phyloP scores from a whole-genome alignment of 169 alveolate genomes.

The Babesia gibsoni region DNA sequence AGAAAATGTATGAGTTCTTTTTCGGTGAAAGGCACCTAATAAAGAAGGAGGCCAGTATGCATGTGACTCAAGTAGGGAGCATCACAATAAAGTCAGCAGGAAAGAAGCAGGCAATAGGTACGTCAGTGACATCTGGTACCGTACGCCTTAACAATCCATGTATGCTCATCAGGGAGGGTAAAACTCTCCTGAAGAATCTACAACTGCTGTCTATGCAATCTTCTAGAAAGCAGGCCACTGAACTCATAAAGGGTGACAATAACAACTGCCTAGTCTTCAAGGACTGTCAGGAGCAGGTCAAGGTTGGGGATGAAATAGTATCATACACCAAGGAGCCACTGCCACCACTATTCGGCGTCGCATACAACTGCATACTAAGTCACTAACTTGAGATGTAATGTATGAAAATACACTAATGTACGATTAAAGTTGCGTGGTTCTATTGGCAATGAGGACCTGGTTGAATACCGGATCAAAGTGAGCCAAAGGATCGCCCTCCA shows the following conservation, averaged over 20 bases:
- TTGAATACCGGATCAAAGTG: slow-evolving; percentile 66
- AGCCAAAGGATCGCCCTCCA: slow-evolving; percentile 53
- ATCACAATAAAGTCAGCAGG: slow-evolving; percentile 64
- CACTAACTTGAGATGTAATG: not conserved
- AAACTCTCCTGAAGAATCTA: slow-evolving; percentile 47
- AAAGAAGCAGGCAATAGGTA: slow-evolving; percentile 67
- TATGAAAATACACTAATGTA: not conserved
- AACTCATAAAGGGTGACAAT: slow-evolving; percentile 57
- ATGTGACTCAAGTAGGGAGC: slow-evolving; percentile 67
- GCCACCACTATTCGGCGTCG: slow-evolving; percentile 51
- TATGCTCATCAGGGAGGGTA: slow-evolving; percentile 53
- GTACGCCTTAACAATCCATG: slow-evolving; percentile 32
- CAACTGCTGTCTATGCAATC: slow-evolving; percentile 71
- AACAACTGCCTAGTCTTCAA: slow-evolving; percentile 61
- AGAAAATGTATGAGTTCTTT: slow-evolving; percentile 50
- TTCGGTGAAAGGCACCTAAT: slow-evolving; percentile 62
- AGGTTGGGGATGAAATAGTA: slow-evolving; percentile 51
- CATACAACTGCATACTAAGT: slow-evolving; percentile 15
- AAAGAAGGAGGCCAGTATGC: slow-evolving; percentile 67
- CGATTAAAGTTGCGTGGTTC: slow-evolving; percentile 7
- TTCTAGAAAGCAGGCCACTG: slow-evolving; percentile 59
- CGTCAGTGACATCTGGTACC: slow-evolving; percentile 66
- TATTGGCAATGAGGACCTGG: slow-evolving; percentile 14
- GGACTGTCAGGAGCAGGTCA: slow-evolving; percentile 1
- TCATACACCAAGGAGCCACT: slow-evolving; percentile 61